Percentiles rank a stretch among this genome's conserved stretches.
phyloP scores from a whole-genome alignment of 2,329 filamentous ascomycete genomes.

The Amesomyces nigricolor region DNA sequence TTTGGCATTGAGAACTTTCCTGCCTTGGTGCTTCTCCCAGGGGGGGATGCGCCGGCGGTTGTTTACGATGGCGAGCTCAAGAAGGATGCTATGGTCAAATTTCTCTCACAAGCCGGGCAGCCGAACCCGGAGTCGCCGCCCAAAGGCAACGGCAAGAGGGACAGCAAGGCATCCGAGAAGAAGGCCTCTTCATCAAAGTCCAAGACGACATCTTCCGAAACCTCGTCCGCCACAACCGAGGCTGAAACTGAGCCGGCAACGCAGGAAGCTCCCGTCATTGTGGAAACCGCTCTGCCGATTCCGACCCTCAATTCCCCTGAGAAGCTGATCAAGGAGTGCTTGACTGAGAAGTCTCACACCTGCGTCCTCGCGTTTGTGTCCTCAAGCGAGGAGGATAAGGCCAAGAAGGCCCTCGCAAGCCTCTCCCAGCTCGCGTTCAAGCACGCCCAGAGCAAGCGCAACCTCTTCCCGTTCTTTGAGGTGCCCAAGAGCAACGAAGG shows the following conservation, averaged over 20 bases:
- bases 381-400: conserved; percentile 43
- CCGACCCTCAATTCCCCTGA: conserved; percentile 57
- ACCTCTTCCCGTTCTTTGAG: conserved; percentile 78
- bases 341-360: conserved; percentile 69
- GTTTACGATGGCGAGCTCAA: conserved; percentile 79
- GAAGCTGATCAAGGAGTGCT: conserved; percentile 64
- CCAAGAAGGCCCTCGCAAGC: conserved; percentile 53
- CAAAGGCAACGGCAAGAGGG: conserved; percentile 44
- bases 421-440: conserved; percentile 73
- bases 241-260: conserved; percentile 34
- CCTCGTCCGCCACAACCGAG: conserved; percentile 35
- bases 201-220: conserved; percentile 20
- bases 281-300: conserved; percentile 57
- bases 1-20: conserved; percentile 78
- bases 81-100: conserved; percentile 74
- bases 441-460: conserved; percentile 58
- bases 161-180: conserved; percentile 34
- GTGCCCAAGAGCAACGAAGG: conserved; percentile 59
- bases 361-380: conserved; percentile 76
- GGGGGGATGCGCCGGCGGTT: conserved; percentile 60
- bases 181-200: conserved; percentile 17
- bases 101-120: conserved; percentile 70
- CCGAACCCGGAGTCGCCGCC: conserved; percentile 71
- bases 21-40: conserved; percentile 71
- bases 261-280: conserved; percentile 43